Evolutionary conservation across 352 stramenopile genomes (phyloP).

Genomic region (Phytophthora aleatoria): DNA sequence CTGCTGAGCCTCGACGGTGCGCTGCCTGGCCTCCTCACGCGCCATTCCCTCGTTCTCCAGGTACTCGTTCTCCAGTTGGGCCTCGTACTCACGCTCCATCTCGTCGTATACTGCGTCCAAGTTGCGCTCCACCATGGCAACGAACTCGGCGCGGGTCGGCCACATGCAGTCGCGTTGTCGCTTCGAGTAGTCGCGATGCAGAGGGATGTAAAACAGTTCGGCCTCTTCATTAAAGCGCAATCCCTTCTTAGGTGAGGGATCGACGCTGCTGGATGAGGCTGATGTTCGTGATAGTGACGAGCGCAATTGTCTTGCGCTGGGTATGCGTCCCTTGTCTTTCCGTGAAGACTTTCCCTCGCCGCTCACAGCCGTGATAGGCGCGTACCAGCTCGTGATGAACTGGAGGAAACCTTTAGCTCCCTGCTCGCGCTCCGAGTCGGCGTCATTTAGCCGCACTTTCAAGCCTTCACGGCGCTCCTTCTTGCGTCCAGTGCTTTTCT

Average conservation of each 20-base stretch:
- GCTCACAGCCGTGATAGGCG: slow-evolving; percentile 35
- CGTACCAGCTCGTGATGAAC: slow-evolving; percentile 85
- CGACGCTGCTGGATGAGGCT: slow-evolving; percentile 16
- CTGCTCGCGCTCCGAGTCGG: slow-evolving; percentile 33
- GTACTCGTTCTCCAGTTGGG: slow-evolving; percentile 63
- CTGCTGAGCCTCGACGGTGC: slow-evolving; percentile 44
- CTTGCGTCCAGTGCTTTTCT: slow-evolving; percentile 73
- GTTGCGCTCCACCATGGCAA: slow-evolving; percentile 90
- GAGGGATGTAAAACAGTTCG: slow-evolving; percentile 87
- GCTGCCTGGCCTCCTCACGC: slow-evolving; percentile 64
- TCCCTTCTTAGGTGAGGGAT: slow-evolving; percentile 34
- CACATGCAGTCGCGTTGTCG: slow-evolving; percentile 87
- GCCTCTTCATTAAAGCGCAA: slow-evolving; percentile 79
- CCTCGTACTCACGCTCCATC: slow-evolving; percentile 88
- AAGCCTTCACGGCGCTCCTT: slow-evolving; percentile 70
- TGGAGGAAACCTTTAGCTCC: slow-evolving; percentile 75
- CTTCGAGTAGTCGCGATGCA: slow-evolving; percentile 87
- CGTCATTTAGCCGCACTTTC: slow-evolving; percentile 82
- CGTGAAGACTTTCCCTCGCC: slow-evolving; percentile 33
- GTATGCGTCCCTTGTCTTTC: slow-evolving; percentile 16
- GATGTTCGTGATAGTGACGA: slow-evolving; percentile 34
- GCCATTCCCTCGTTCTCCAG: slow-evolving; percentile 78
- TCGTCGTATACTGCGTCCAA: slow-evolving; percentile 87
- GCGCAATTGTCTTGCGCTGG: slow-evolving; percentile 19
- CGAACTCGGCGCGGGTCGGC: slow-evolving; percentile 82